A percentile compares a stretch with the other conserved stretches of the same genome.
phyloP scores from a whole-genome alignment of 805 yeast species.

The Barnettozyma salicaria region DNA sequence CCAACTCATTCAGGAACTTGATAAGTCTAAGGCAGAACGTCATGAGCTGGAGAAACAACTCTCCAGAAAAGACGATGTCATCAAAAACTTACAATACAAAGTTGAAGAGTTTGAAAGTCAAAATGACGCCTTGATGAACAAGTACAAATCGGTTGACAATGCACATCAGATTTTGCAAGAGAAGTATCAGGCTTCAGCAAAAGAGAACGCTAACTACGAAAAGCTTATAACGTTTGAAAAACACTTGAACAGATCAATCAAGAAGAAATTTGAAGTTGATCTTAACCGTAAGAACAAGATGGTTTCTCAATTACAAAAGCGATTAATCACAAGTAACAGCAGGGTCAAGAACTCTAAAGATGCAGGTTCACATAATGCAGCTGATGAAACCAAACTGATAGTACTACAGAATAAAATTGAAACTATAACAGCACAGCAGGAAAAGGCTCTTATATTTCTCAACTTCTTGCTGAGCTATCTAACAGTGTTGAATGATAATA shows the following conservation, averaged over 20 bases:
- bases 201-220: not conserved
- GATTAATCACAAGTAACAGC: slow-evolving; percentile 9
- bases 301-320: slow-evolving; percentile 20
- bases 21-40: slow-evolving; percentile 11
- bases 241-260: slow-evolving; percentile 11
- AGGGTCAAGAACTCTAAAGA: slow-evolving; percentile 9
- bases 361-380: not conserved
- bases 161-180: slow-evolving; percentile 4
- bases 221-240: slow-evolving; percentile 5
- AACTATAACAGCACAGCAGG: slow-evolving; percentile 19
- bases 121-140: not conserved
- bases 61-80: slow-evolving; percentile 3
- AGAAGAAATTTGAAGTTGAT: slow-evolving; percentile 19
- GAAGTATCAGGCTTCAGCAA: not conserved
- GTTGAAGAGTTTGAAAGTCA: not conserved
- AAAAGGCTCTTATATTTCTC: slow-evolving; percentile 13
- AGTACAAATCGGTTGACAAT: slow-evolving; percentile 6
- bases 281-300: slow-evolving; percentile 14
- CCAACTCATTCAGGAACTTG: slow-evolving; percentile 12
- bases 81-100: not conserved
- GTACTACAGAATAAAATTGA: slow-evolving; percentile 1
- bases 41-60: slow-evolving; percentile 1
- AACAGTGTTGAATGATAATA: slow-evolving; percentile 2
- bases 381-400: slow-evolving; percentile 4
- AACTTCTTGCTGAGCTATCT: slow-evolving; percentile 7